phyloP scores from a whole-genome alignment of 768 basidiomycete species.

The Boletus coccyginus region DNA sequence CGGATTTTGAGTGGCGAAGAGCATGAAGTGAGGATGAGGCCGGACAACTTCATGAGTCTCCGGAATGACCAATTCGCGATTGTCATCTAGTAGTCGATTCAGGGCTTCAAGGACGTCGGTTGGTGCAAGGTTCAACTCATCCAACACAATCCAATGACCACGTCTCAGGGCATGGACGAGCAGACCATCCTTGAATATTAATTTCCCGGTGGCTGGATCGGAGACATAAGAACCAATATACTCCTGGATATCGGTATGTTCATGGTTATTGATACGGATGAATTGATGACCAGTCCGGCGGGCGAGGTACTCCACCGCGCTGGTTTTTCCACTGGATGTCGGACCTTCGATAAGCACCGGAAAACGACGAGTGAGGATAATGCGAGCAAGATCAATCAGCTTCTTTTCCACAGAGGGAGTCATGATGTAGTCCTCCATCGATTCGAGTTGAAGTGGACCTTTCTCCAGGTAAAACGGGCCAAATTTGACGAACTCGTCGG shows the following conservation, averaged over 20 bases:
- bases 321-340: conserved; percentile 96
- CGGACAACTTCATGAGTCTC: conserved; percentile 94
- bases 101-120: conserved; percentile 97
- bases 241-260: conserved; percentile 99
- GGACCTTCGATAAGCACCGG: conserved; percentile 98
- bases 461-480: conserved; percentile 89
- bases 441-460: conserved; percentile 64
- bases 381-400: conserved; percentile 90
- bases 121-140: conserved; percentile 96
- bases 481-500: conserved; percentile 70
- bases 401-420: conserved; percentile 95
- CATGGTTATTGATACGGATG: conserved; percentile 99
- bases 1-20: conserved; percentile 98
- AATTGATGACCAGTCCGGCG: conserved; percentile 91
- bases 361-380: conserved; percentile 83
- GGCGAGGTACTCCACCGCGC: conserved; percentile 94
- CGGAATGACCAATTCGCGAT: conserved; percentile 91
- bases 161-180: conserved; percentile 87
- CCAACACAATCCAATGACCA: conserved; percentile 97
- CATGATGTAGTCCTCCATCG: conserved; percentile 82
- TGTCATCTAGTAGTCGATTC: conserved; percentile 95
- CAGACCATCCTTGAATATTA: conserved; percentile 92
- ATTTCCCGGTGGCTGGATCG: conserved; percentile 87
- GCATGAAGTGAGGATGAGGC: conserved; percentile 95
- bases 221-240: conserved; percentile 97